Percentiles rank a stretch among this genome's conserved stretches.
phyloP scores from a whole-genome alignment of 2,329 filamentous ascomycete genomes.

The Atkinsonella texensis region DNA sequence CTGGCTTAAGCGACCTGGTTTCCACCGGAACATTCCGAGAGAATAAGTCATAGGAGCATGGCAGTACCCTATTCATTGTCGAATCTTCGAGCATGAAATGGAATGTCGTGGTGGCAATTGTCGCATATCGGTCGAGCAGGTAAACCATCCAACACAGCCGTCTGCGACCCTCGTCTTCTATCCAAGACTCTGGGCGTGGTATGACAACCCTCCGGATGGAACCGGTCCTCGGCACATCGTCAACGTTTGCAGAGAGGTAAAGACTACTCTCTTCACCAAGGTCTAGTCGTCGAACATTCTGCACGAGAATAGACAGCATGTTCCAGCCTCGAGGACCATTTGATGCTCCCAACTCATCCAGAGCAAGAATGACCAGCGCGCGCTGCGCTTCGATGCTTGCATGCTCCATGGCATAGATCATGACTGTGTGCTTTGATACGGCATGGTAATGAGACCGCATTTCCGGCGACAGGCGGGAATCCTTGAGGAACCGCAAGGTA shows the following conservation, averaged over 20 bases:
- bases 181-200: slow-evolving; percentile 28
- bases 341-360: slow-evolving; percentile 30
- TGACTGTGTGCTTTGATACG: slow-evolving; percentile 26
- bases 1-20: slow-evolving; percentile 20
- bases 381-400: slow-evolving; percentile 26
- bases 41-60: slow-evolving; percentile 32
- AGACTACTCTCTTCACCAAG: slow-evolving; percentile 28
- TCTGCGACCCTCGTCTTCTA: slow-evolving; percentile 31
- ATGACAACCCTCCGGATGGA: slow-evolving; percentile 23
- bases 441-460: slow-evolving; percentile 27
- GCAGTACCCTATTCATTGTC: slow-evolving; percentile 27
- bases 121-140: slow-evolving; percentile 31
- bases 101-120: slow-evolving; percentile 27
- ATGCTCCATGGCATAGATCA: slow-evolving; percentile 30
- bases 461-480: slow-evolving; percentile 24
- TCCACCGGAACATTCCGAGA: slow-evolving; percentile 31
- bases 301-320: slow-evolving; percentile 25
- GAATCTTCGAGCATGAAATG: slow-evolving; percentile 30
- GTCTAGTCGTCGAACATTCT: slow-evolving; percentile 27
- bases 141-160: slow-evolving; percentile 34
- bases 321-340: slow-evolving; percentile 32
- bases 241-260: slow-evolving; percentile 21
- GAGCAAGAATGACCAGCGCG: slow-evolving; percentile 27
- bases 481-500: slow-evolving; percentile 29
- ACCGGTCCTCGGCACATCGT: slow-evolving; percentile 21